Base-by-base conservation (phyloP, 345 rosid genomes). In the Raphanus raphanistrum region DNA sequence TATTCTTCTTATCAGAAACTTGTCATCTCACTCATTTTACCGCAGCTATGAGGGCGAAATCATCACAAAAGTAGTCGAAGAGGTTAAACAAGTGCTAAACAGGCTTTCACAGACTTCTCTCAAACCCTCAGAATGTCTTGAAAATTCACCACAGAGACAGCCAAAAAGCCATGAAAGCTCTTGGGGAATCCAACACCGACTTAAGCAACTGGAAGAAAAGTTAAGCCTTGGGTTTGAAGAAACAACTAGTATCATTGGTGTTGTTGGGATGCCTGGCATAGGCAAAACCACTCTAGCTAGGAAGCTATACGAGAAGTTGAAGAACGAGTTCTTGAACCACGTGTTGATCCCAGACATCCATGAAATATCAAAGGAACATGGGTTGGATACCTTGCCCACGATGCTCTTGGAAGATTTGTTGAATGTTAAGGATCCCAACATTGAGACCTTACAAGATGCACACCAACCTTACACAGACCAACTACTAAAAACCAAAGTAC, bases 211-310 rank as follows among this genome's bases (percentile, higher is more conserved):
- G 4, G 68, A 72, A 62, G 61, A 72, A 29, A 72, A 62, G 27
- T 5, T 72, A 62, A 3, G 61, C 31, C 16, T 3, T 0, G 68
- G 58, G 0, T 61, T 17, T 2, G 33, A 45, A 5, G 68, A 72
- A 29, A 62, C 48, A 62, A 72, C 76, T 62, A 21, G 76, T 45
- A 72, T 15, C 16, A 11, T 72, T 8, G 76, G 76, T 72, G 68
- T 72, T 16, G 76, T 72, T 31, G 76, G 76, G 0, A 72, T 72
- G 68, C 76, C 76, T 1, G 75, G 75, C 2, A 71, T 59, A 0
- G 75, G 75, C 26, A 71, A 71, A 41, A 59, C 38, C 0, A 71
- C 76, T 43, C 60, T 72, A 0, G 9, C n/a, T 9, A 28, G 4
- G 32, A 61, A 43, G 32, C 38, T 73, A 11, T 73, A 73, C 48